Conservation (phyloP, 768 basidiomycete species). For the Russula sp. region DNA sequence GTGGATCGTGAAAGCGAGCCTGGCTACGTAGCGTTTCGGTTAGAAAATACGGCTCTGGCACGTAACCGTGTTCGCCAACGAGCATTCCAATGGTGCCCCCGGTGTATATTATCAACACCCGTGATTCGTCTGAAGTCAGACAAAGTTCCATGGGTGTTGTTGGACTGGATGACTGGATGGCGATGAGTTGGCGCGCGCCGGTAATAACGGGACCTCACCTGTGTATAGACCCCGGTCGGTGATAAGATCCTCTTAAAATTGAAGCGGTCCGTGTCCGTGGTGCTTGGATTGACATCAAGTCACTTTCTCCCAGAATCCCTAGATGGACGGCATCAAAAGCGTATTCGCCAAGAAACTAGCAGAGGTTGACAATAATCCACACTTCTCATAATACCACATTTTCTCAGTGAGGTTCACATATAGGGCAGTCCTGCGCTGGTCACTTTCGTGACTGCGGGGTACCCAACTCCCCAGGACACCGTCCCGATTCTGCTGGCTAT, state of each 20-base stretch:
- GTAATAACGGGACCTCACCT: background rate
- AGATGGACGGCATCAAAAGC: slow-evolving; percentile 64
- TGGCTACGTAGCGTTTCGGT: slow-evolving; percentile 79
- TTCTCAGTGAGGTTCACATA: slow-evolving; percentile 7
- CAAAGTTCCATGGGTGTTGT: slow-evolving; percentile 37
- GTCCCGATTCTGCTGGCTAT: slow-evolving; percentile 86
- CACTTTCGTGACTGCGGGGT: slow-evolving; percentile 94
- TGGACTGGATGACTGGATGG: background rate
- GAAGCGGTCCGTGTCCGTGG: background rate
- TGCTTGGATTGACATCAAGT: too few relatives aligned
- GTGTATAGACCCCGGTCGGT: background rate
- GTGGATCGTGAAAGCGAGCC: slow-evolving; percentile 86
- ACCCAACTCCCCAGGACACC: slow-evolving; percentile 70
- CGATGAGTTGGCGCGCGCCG: background rate
- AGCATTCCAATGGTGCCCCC: slow-evolving; percentile 91
- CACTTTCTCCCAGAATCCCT: background rate
- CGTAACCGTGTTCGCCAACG: slow-evolving; percentile 65
- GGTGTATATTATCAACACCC: slow-evolving; percentile 84
- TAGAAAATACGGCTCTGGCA: slow-evolving; percentile 82
- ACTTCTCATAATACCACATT: background rate
- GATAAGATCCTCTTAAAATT: background rate
- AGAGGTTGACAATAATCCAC: slow-evolving; percentile 36
- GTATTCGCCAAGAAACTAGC: slow-evolving; percentile 61
- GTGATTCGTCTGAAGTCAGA: slow-evolving; percentile 56
- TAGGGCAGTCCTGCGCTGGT: slow-evolving; percentile 59